These are phyloP conservation scores for Lenwebbia sp. DNA, from an alignment of 345 rosid genomes.

Conservation along the genomic window DNA sequence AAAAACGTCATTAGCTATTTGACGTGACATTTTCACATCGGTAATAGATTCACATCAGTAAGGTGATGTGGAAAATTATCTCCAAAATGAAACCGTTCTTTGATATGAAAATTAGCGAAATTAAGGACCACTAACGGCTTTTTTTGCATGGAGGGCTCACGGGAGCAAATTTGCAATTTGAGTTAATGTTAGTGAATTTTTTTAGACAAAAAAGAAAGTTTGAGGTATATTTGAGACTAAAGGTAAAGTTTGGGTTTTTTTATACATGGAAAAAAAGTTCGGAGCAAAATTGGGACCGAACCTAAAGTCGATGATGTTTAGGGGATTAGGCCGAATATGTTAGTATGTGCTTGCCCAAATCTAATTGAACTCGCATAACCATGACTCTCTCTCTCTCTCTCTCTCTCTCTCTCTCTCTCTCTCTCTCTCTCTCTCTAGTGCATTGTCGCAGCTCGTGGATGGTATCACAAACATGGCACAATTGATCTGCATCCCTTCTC, in stretches of 20 bases:
- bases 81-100: neutral
- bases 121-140: neutral
- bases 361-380: neutral
- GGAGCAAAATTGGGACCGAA: neutral
- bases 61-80: neutral
- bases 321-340: neutral
- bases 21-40: neutral
- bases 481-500: neutral
- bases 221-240: neutral
- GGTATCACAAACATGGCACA: neutral
- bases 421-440: neutral
- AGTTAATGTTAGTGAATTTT: no score
- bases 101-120: neutral
- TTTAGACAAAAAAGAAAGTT: neutral
- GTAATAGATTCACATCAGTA: no score
- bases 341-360: neutral
- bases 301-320: no score
- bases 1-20: no score
- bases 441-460: neutral
- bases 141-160: fast-evolving
- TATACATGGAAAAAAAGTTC: no score
- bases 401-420: neutral
- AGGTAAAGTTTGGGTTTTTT: no score
- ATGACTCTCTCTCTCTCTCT: neutral
- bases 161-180: neutral